These are phyloP conservation scores for Trichoderma brevicompactum DNA, from an alignment of 2,329 filamentous ascomycete species.

Conservation along the genomic window DNA sequence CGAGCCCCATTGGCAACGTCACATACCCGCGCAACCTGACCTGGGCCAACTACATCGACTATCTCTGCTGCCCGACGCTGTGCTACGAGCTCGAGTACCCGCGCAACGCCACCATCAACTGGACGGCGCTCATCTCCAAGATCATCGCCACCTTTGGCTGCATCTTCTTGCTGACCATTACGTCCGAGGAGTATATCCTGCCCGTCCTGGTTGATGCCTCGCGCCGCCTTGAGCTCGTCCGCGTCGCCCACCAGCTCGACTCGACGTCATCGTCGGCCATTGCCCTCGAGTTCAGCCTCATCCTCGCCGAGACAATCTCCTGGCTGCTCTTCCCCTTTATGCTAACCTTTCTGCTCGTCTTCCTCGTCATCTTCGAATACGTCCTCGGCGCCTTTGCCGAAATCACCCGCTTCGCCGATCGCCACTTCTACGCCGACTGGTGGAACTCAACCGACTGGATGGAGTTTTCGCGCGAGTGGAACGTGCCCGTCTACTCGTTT, in stretches of 20 bases:
- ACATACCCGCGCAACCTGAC: conserved; percentile 92
- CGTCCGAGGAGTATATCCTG: conserved; percentile 92
- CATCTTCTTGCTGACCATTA: conserved; percentile 90
- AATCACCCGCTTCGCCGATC: conserved; percentile 89
- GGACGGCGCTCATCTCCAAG: conserved; percentile 82
- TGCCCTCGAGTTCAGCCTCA: conserved; percentile 70
- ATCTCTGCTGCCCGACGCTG: conserved; percentile 87
- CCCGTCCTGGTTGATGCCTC: conserved; percentile 80
- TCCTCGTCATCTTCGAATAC: conserved; percentile 98
- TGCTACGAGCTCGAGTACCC: conserved; percentile 99
- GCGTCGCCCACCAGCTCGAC: conserved; percentile 47
- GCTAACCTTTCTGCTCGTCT: conserved; percentile 92
- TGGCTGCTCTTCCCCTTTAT: conserved; percentile 96
- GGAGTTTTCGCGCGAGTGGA: conserved; percentile 96
- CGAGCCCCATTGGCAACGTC: conserved; percentile 84
- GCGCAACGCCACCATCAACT: conserved; percentile 73
- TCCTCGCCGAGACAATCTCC: conserved; percentile 87
- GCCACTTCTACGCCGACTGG: conserved; percentile 86
- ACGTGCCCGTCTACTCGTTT: conserved; percentile 96
- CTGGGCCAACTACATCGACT: conserved; percentile 81
- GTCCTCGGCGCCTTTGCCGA: conserved; percentile 93
- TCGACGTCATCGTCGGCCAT: conserved; percentile 38
- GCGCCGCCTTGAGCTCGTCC: conserved; percentile 51
- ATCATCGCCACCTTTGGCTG: conserved; percentile 90
- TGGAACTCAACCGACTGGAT: conserved; percentile 87